Evolutionary conservation across 1,284 basidiomycete genomes (phyloP).

Genomic region (Cystobasidium slooffiae): DNA sequence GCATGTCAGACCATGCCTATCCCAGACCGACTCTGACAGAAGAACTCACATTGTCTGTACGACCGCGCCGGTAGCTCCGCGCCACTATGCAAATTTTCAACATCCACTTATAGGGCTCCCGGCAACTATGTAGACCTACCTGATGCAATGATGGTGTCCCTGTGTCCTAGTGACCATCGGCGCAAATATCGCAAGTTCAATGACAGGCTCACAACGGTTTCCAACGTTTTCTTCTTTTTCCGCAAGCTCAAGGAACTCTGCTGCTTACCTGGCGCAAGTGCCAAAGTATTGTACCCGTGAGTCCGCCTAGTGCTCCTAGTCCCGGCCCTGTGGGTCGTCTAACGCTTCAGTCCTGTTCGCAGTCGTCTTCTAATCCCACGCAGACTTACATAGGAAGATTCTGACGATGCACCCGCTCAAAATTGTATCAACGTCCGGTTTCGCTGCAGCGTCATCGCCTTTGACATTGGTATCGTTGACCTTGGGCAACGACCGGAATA

Average conservation of each 20-base stretch:
- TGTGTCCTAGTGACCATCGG: background rate
- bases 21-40: background rate
- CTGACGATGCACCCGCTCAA: conserved; percentile 18
- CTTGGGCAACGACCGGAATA: background rate
- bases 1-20: background rate
- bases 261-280: background rate
- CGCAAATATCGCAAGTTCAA: background rate
- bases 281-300: conserved; percentile 32
- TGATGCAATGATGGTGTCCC: too few relatives aligned
- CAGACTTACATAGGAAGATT: conserved; percentile 10
- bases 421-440: background rate
- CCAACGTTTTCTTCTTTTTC: background rate
- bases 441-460: background rate
- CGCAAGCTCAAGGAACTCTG: background rate
- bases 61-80: conserved; percentile 26
- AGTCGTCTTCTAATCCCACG: background rate
- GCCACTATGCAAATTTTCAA: background rate
- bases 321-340: conserved; percentile 15
- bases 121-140: too few relatives aligned
- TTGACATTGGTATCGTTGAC: conserved; percentile 21
- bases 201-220: background rate
- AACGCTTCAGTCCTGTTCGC: background rate
- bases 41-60: conserved; percentile 27
- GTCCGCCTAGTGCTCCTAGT: conserved; percentile 24
- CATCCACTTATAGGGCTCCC: background rate